phyloP scores from a whole-genome alignment of 805 yeast species.

The Hanseniaspora thailandica region DNA sequence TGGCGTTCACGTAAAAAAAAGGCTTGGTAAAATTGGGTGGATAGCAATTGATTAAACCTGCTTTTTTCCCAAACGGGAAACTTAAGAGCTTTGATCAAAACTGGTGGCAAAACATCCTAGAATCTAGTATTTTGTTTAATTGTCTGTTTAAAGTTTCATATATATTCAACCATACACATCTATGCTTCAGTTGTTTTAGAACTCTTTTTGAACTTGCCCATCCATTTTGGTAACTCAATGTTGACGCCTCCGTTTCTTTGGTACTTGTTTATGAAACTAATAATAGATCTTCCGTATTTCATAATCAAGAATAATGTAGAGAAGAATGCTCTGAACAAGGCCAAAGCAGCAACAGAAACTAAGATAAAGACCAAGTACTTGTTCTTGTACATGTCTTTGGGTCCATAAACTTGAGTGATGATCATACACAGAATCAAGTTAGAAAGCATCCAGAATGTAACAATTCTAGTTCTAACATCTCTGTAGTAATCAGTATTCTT shows the following conservation, averaged over 20 bases:
- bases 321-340: slow-evolving; percentile 73
- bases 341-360: slow-evolving; percentile 84
- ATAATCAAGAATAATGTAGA: slow-evolving; percentile 54
- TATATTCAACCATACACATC: background rate
- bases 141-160: too few species aligned
- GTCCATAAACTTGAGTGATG: slow-evolving; percentile 67
- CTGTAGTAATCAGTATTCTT: slow-evolving; percentile 74
- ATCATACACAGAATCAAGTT: slow-evolving; percentile 77
- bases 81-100: too few species aligned
- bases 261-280: slow-evolving; percentile 32
- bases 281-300: slow-evolving; percentile 31
- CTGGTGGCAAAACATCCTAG: too few species aligned
- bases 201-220: slow-evolving; percentile 5
- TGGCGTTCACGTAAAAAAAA: too few species aligned
- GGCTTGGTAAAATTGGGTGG: too few species aligned
- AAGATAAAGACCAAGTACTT: slow-evolving; percentile 70
- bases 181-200: background rate
- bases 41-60: background rate
- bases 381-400: slow-evolving; percentile 56
- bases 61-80: background rate
- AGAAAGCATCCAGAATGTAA: slow-evolving; percentile 82
- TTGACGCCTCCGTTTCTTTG: slow-evolving; percentile 27
- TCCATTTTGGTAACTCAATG: slow-evolving; percentile 6
- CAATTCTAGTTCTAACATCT: slow-evolving; percentile 89
- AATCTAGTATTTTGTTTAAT: background rate